Evolutionary conservation across 208 protist species (phyloP).

Genomic region (Herpetomonas muscarum): DNA sequence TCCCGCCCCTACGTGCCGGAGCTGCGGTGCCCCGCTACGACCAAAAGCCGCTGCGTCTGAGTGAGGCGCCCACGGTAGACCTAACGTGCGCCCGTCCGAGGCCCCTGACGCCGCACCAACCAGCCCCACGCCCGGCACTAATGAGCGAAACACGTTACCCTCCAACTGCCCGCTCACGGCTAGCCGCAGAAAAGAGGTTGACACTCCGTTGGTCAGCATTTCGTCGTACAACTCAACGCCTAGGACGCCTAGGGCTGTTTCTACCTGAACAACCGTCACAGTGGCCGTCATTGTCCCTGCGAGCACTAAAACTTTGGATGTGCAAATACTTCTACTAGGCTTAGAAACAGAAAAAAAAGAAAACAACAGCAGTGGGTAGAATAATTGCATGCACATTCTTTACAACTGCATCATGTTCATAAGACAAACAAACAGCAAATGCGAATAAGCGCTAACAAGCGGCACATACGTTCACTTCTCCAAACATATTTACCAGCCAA

Average conservation of each 20-base stretch:
- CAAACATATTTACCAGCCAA: too few species aligned
- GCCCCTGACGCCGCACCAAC: constrained; percentile 12
- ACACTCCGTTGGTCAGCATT: constrained; percentile 2
- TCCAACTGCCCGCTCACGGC: constrained; percentile 49
- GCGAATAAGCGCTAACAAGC: constrained; percentile 3
- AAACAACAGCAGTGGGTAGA: not conserved
- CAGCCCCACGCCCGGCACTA: constrained; percentile 35
- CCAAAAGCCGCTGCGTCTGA: constrained; percentile 1
- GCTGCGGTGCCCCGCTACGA: not conserved
- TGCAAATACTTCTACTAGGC: too few species aligned
- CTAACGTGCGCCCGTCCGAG: not conserved
- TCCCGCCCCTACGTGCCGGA: constrained; percentile 58
- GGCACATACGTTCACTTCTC: too few species aligned
- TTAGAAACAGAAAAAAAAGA: constrained; percentile 14
- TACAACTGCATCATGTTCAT: too few species aligned
- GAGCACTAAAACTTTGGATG: too few species aligned
- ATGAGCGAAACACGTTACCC: constrained; percentile 20
- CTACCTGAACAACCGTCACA: constrained; percentile 36
- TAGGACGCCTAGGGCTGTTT: constrained; percentile 34
- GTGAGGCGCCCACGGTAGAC: not conserved
- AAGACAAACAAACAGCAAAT: not conserved
- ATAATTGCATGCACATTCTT: too few species aligned
- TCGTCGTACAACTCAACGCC: constrained; percentile 56
- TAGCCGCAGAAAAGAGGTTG: constrained; percentile 35
- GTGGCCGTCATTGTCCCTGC: not conserved